Evolutionary conservation across 2,329 filamentous ascomycete species (phyloP), one percentile per base, ranked within the genome.

Genomic region (Colletotrichum siamense): DNA sequence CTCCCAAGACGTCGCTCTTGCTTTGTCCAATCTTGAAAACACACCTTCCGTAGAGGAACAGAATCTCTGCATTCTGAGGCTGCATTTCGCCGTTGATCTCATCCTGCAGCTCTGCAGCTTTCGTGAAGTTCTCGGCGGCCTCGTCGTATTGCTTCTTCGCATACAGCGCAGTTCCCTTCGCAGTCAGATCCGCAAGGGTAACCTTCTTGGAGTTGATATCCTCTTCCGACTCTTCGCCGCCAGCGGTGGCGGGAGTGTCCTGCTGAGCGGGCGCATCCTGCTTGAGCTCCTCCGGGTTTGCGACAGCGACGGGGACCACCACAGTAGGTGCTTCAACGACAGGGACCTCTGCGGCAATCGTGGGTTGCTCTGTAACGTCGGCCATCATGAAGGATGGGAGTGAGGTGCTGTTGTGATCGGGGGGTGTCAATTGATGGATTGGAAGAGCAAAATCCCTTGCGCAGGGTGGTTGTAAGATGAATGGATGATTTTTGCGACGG

Each of bases 1-100:
- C 95, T 73, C 97, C 97, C 44, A 99, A 89, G 28, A 99, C 96
- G 82, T 99, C 96, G 83, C 96, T 98, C 85, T 98, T 98, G 84
- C 92, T 94, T 84, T 99, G 95, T 34, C 96, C 97, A 76, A 99
- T 94, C 84, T 96, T 96, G 89, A 98, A 99, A 24, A 99, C 88
- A 73, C 95, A 95, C 83, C 96, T 95, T 16, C 97, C 97, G 85
- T 99, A 99, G 78, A 96, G 92, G 85, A 98, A 99, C 24, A 99
- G 92, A 63, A 99, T 92, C 83, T 99, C 96, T 67, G 96, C 96
- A 81, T 99, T 99, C 74, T 95, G 93, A 6, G 95, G 92, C 18
- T 93, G 93, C 90, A 98, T 95, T 86, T 99, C 97, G 84, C 96
- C 97, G 84, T 98, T 97, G 84, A 98, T 89, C 84, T 95, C 92